A percentile compares a stretch with the other conserved stretches of the same genome.
Evolutionary conservation across 805 yeast species (phyloP).

Genomic region (Hermanozyma aechmeae): DNA sequence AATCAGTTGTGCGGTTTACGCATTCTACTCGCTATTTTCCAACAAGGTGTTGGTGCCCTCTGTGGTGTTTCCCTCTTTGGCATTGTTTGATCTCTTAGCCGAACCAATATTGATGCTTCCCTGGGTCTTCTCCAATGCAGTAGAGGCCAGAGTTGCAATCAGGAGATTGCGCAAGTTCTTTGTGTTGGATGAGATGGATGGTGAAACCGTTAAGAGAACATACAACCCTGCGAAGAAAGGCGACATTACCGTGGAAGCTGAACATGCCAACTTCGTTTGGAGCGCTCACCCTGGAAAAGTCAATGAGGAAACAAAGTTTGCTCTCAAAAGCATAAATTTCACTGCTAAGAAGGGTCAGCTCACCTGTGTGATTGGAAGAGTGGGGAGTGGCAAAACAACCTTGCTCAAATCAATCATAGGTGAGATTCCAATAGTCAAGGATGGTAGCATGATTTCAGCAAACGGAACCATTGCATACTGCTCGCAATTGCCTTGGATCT

Average conservation of each 20-base stretch:
- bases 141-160: constrained; percentile 45
- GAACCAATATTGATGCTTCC: constrained; percentile 57
- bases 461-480: constrained; percentile 31
- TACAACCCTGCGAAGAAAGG: constrained; percentile 4
- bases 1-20: constrained; percentile 24
- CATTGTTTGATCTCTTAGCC: constrained; percentile 49
- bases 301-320: constrained; percentile 37
- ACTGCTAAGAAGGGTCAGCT: constrained; percentile 43
- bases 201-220: constrained; percentile 13
- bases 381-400: constrained; percentile 62
- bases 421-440: too few species aligned
- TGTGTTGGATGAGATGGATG: constrained; percentile 23
- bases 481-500: constrained; percentile 33
- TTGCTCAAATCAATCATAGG: constrained; percentile 47
- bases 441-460: too few species aligned
- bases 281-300: too few species aligned
- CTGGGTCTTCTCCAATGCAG: constrained; percentile 41
- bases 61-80: constrained; percentile 58
- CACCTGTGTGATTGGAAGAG: constrained; percentile 56
- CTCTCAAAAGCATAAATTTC: constrained; percentile 41
- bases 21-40: constrained; percentile 15
- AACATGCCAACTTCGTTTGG: constrained; percentile 51
- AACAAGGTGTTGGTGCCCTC: constrained; percentile 23
- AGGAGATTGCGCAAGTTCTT: constrained; percentile 24
- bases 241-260: constrained; percentile 23